Percentiles rank a stretch among this genome's conserved stretches.
phyloP scores from a whole-genome alignment of 371 early-diverging fungal species.

The Mortierella sp. region DNA sequence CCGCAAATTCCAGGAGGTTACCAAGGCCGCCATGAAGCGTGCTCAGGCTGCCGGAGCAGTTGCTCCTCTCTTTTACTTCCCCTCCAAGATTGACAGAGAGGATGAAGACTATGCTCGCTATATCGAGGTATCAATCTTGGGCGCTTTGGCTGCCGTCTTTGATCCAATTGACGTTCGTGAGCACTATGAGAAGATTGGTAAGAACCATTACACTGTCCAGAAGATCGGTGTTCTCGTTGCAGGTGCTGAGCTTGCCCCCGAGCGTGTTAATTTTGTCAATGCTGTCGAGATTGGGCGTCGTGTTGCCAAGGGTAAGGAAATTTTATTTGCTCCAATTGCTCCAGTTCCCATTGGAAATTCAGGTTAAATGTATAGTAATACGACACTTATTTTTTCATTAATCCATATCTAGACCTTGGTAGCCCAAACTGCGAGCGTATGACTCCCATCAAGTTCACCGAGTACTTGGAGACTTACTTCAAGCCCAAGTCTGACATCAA shows the following conservation, averaged over 20 bases:
- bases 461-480: conserved; percentile 72
- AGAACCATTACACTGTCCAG: conserved; percentile 62
- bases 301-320: conserved; percentile 67
- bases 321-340: not conserved
- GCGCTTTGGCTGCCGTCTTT: conserved; percentile 77
- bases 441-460: conserved; percentile 83
- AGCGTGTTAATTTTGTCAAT: conserved; percentile 60
- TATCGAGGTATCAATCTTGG: conserved; percentile 81
- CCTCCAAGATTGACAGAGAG: conserved; percentile 53
- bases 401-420: conserved; percentile 84
- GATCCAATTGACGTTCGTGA: conserved; percentile 89
- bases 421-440: conserved; percentile 90
- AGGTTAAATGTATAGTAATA: not conserved
- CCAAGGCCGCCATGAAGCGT: conserved; percentile 73
- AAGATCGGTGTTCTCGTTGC: conserved; percentile 64
- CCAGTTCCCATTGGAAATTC: not conserved
- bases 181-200: conserved; percentile 61
- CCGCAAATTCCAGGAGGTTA: conserved; percentile 78
- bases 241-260: conserved; percentile 45
- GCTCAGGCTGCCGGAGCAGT: conserved; percentile 75
- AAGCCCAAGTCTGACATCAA: conserved; percentile 66
- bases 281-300: conserved; percentile 87
- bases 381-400: not conserved
- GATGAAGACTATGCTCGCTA: conserved; percentile 72
- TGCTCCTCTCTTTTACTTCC: conserved; percentile 72